Percentiles rank a stretch among this genome's conserved stretches.
Conservation (phyloP, 2,329 filamentous ascomycete species). For the Epichloe baconii region DNA sequence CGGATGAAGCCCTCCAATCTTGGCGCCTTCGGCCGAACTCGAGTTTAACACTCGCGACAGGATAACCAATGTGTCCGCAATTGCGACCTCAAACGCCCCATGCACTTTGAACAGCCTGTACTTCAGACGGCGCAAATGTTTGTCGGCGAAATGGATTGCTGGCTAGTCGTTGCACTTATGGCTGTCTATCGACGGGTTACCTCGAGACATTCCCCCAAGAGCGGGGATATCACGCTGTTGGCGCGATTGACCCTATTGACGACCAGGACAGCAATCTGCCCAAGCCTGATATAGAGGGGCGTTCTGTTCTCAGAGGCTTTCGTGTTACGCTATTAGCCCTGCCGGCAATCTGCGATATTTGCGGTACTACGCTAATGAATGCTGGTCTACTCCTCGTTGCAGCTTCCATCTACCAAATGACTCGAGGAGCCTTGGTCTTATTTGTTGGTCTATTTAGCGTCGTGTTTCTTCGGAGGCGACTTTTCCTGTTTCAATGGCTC, state of each 20-base stretch:
- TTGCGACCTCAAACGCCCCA: slow-evolving; percentile 59
- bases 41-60: slow-evolving; percentile 26
- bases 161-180: slow-evolving; percentile 70
- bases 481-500: slow-evolving; percentile 85
- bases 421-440: slow-evolving; percentile 79
- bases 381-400: slow-evolving; percentile 86
- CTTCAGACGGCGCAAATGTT: slow-evolving; percentile 98
- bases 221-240: slow-evolving; percentile 55
- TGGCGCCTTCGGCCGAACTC: neutral
- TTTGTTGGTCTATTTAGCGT: slow-evolving; percentile 96
- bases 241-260: slow-evolving; percentile 27
- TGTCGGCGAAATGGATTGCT: slow-evolving; percentile 88
- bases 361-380: slow-evolving; percentile 95
- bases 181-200: slow-evolving; percentile 49
- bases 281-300: slow-evolving; percentile 36
- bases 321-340: slow-evolving; percentile 65
- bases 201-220: slow-evolving; percentile 28
- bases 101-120: slow-evolving; percentile 84
- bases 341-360: slow-evolving; percentile 86
- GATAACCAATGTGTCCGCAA: slow-evolving; percentile 95
- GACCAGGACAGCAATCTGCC: slow-evolving; percentile 11
- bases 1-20: neutral
- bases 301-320: slow-evolving; percentile 54
- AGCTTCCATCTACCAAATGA: slow-evolving; percentile 98
- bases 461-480: slow-evolving; percentile 66